Percentiles rank a stretch among this genome's conserved stretches.
Conservation (phyloP, 108 stramenopile species). For the Fistulifera pelliculosa region DNA sequence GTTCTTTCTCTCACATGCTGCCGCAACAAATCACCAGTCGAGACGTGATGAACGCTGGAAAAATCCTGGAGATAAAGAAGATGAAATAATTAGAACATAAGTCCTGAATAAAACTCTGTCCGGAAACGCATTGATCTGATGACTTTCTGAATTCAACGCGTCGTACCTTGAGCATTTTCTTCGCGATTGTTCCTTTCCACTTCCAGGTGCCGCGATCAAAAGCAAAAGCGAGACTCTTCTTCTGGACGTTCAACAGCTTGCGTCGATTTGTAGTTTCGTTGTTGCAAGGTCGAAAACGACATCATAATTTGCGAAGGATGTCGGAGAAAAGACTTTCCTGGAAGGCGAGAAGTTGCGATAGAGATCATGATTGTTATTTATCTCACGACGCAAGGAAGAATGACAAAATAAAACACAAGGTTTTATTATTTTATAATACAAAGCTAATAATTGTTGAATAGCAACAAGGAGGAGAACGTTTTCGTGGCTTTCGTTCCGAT, state of each 20-base stretch:
- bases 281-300: neutral
- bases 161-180: conserved; percentile 77
- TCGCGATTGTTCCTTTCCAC: conserved; percentile 95
- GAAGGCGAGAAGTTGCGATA: too few relatives aligned
- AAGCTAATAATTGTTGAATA: too few relatives aligned
- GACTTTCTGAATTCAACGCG: too few relatives aligned
- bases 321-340: too few relatives aligned
- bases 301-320: too few relatives aligned
- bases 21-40: conserved; percentile 94
- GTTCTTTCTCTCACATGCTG: conserved; percentile 77
- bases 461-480: too few relatives aligned
- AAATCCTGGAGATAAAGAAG: conserved; percentile 40
- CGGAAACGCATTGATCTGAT: too few relatives aligned
- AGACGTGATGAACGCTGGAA: conserved; percentile 84
- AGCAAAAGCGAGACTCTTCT: conserved; percentile 14
- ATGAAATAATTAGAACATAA: neutral
- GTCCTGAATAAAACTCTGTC: neutral
- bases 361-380: too few relatives aligned
- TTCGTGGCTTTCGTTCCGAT: too few relatives aligned
- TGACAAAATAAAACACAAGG: too few relatives aligned
- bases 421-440: too few relatives aligned
- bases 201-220: conserved; percentile 90
- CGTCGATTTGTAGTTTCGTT: conserved; percentile 10
- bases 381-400: too few relatives aligned
- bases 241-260: conserved; percentile 6